phyloP scores from a whole-genome alignment of 2,329 filamentous ascomycete genomes.

The Diaporthe citriasiana region DNA sequence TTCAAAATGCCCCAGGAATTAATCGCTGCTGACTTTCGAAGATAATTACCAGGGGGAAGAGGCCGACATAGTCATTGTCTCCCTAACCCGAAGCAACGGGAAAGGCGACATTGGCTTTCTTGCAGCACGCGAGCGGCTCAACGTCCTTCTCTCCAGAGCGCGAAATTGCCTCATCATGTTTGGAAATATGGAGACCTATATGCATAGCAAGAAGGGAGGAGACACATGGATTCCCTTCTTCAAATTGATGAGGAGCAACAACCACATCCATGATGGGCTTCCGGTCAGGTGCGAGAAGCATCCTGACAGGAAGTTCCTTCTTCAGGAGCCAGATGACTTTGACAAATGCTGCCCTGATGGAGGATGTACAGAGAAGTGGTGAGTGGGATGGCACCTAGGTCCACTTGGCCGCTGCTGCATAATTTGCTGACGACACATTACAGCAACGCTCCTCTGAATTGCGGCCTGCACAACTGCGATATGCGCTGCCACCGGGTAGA shows the following conservation, averaged over 20 bases:
- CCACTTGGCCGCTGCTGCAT: neutral
- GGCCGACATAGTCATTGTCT: conserved; percentile 78
- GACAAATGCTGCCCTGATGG: conserved; percentile 75
- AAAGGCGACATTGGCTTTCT: conserved; percentile 79
- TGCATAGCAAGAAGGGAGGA: conserved; percentile 69
- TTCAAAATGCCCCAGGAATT: neutral
- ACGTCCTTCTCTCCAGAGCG: conserved; percentile 78
- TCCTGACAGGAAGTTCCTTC: conserved; percentile 59
- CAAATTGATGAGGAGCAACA: conserved; percentile 63
- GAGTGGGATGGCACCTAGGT: conserved; percentile 51
- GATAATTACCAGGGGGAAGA: conserved; percentile 88
- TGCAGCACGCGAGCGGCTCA: conserved; percentile 73
- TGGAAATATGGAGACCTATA: conserved; percentile 78
- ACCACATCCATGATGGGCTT: conserved; percentile 71
- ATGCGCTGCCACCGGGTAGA: conserved; percentile 72
- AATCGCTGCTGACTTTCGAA: conserved; percentile 48
- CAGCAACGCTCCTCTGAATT: conserved; percentile 66
- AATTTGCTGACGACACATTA: neutral
- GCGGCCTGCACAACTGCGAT: conserved; percentile 71
- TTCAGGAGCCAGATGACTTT: conserved; percentile 70
- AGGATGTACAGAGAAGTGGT: conserved; percentile 76
- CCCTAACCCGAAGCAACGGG: conserved; percentile 76
- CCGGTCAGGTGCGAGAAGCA: conserved; percentile 74
- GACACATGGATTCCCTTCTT: conserved; percentile 72
- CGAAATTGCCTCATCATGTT: conserved; percentile 77